Conservation (phyloP, 2,329 filamentous ascomycete species). For the Stromatinia cepivora region DNA sequence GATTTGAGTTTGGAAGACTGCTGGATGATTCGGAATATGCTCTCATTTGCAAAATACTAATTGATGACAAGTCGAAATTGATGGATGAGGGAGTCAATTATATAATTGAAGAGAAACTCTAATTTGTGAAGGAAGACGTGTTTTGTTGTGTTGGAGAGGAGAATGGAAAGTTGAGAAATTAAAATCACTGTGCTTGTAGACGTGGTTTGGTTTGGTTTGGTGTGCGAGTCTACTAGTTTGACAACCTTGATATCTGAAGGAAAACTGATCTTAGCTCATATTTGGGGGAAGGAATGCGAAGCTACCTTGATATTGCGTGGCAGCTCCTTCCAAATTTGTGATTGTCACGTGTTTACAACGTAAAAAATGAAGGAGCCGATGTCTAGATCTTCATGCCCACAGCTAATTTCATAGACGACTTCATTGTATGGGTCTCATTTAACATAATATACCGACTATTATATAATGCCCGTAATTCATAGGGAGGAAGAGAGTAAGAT, state of each 20-base stretch:
- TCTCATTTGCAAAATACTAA: neutral
- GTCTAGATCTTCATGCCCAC: neutral
- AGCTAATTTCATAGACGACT: neutral
- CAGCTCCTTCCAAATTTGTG: neutral
- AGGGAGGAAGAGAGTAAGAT: fast-evolving
- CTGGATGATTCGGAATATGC: neutral
- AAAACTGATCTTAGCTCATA: neutral
- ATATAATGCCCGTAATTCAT: neutral
- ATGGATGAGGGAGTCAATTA: neutral
- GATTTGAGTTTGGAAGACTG: too few relatives aligned
- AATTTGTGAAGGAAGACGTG: neutral
- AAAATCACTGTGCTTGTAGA: neutral
- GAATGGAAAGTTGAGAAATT: neutral
- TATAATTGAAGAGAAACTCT: neutral
- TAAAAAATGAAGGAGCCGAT: neutral
- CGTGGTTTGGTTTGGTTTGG: neutral
- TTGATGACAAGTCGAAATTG: neutral
- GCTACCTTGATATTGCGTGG: neutral
- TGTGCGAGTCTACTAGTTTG: neutral
- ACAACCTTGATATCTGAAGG: neutral
- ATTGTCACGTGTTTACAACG: neutral
- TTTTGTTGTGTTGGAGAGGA: neutral
- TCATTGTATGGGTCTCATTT: neutral
- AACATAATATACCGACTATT: too few relatives aligned
- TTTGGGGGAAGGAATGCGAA: neutral